Evolutionary conservation across 2,329 filamentous ascomycete species (phyloP).

Genomic region (Colletotrichum tanaceti): DNA sequence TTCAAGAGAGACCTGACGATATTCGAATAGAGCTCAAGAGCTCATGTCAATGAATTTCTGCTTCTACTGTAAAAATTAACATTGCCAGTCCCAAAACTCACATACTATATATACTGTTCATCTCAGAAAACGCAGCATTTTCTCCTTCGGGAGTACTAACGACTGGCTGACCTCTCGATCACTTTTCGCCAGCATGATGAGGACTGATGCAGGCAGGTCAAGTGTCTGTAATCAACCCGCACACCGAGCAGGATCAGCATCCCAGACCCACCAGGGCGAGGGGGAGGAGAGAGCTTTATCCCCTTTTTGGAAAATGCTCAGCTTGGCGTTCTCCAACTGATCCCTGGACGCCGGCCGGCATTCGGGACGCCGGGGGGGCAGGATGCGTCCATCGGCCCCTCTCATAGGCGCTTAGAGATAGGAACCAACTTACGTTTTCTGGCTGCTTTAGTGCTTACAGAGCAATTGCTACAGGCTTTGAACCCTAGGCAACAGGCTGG

Average conservation of each 20-base stretch:
- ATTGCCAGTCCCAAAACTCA: background rate
- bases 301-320: conserved; percentile 17
- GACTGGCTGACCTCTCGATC: too few relatives aligned
- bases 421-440: too few relatives aligned
- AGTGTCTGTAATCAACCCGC: conserved; percentile 8
- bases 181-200: background rate
- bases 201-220: background rate
- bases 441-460: too few relatives aligned
- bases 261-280: background rate
- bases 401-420: too few relatives aligned
- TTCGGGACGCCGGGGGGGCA: background rate
- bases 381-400: background rate
- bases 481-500: too few relatives aligned
- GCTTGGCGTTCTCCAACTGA: background rate
- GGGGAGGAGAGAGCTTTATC: conserved; percentile 3
- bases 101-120: background rate
- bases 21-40: too few relatives aligned
- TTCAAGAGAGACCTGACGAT: fast-evolving
- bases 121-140: too few relatives aligned
- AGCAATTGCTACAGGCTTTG: too few relatives aligned
- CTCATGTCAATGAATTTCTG: background rate
- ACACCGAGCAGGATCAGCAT: background rate
- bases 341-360: background rate
- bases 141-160: too few relatives aligned
- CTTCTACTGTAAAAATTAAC: background rate